Evolutionary conservation across 306 rosid genomes (phyloP).

Genomic region (Alnus rubra): DNA sequence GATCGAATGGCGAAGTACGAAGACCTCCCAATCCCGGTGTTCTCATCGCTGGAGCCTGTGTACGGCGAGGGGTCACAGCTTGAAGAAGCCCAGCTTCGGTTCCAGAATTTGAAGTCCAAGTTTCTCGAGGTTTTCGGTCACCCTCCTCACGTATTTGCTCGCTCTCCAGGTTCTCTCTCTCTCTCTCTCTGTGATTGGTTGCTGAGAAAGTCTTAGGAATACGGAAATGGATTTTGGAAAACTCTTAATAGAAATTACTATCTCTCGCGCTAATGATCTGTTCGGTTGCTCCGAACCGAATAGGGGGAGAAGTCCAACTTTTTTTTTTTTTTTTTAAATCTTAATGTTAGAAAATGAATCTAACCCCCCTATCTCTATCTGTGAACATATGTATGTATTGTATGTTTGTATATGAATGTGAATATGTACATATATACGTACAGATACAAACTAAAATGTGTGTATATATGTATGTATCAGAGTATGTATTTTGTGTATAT

Average conservation of each 20-base stretch:
- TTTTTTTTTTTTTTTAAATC: background rate
- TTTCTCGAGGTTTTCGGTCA: conserved; percentile 56
- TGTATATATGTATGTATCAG: background rate
- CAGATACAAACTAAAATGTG: too few species aligned
- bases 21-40: conserved; percentile 80
- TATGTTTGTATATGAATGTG: too few species aligned
- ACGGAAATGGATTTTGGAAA: background rate
- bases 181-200: background rate
- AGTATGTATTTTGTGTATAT: background rate
- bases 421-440: too few species aligned
- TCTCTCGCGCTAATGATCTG: too few species aligned
- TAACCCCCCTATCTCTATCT: background rate
- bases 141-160: conserved; percentile 73
- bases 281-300: too few species aligned
- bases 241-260: background rate
- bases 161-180: conserved; percentile 73
- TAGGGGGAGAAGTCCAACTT: background rate
- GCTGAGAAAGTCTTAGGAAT: background rate
- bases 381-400: background rate
- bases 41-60: conserved; percentile 54
- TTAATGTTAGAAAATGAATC: background rate
- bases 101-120: conserved; percentile 54
- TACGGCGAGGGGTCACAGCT: conserved; percentile 73
- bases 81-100: conserved; percentile 87
- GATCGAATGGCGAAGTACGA: conserved; percentile 67